Base-by-base conservation (phyloP, 441 rosid genomes). In the Bocquillonia castaneifolia region DNA sequence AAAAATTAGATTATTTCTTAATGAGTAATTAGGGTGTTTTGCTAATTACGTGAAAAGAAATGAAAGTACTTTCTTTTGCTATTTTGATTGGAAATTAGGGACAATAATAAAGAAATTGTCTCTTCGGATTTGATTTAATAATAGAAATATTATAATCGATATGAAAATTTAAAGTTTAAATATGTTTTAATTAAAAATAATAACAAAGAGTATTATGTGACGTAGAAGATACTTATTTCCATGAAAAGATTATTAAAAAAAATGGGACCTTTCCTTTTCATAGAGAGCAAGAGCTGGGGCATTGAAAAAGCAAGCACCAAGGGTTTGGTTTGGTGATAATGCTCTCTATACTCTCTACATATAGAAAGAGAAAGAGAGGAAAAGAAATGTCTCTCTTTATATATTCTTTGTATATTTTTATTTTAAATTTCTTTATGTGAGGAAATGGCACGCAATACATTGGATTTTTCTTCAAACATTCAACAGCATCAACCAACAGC, bases 381-480 rank as follows among this genome's bases (percentile, higher is more conserved):
- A 44, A 32, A 61, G 73, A 34, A 36, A 59, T 23, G 25, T 26
- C 36, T 58, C 42, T 50, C 56, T 54, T 20, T 62, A 45, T 44
- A 14, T 66, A 37, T 31, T 34, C 47, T 54, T n/a, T 62, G 40
- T 57, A 17, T 66, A 39, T 32, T 42, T 55, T 0, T 65, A 58
- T 68, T 68, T 37, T 44, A 44, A 37, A 17, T 44, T 69, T 58
- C 67, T 28, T 50, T 29, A 10, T 25, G 9, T 28, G 44, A 36
- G 32, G 37, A 32, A 44, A 59, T 56, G 69, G 81, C 75, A 75
- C 59, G 79, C 67, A 71, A 74, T 70, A 73, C 14, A 26, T 77
- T 76, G 84, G 79, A 84, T 66, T 83, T 75, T 71, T 73, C 54
- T 72, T 69, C 61, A 71, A 66, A 20, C 66, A 60, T 76, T 77